Percentiles rank a stretch among this genome's conserved stretches.
These are phyloP conservation scores for Cyclostephanos tholiformis DNA, from an alignment of 108 stramenopile species.

Conservation along the genomic window DNA sequence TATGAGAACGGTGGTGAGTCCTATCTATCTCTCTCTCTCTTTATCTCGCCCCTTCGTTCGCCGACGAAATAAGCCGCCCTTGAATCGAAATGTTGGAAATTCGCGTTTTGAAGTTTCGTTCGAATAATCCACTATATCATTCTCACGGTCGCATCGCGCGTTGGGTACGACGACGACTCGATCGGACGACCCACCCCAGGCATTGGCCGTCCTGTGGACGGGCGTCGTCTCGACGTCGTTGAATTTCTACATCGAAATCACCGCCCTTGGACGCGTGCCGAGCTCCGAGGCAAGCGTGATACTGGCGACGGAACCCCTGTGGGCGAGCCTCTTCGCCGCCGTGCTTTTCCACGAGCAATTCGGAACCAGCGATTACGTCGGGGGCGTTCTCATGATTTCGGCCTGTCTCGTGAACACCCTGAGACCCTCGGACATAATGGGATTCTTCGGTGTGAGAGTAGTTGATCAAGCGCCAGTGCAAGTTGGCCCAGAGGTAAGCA, in stretches of 20 bases:
- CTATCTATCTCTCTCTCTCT: too few relatives aligned
- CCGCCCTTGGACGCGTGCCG: slow-evolving; percentile 40
- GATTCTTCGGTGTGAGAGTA: slow-evolving; percentile 20
- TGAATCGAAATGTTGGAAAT: too few relatives aligned
- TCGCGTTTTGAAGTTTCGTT: too few relatives aligned
- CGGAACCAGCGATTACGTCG: slow-evolving; percentile 39
- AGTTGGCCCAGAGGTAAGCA: slow-evolving; percentile 55
- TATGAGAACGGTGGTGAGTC: slow-evolving; percentile 31
- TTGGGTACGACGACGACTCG: neutral
- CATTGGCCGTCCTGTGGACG: slow-evolving; percentile 47
- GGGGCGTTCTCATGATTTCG: slow-evolving; percentile 48
- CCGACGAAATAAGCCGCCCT: too few relatives aligned
- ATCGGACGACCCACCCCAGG: neutral
- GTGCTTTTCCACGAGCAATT: slow-evolving; percentile 40
- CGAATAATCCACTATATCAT: too few relatives aligned
- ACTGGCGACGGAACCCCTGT: slow-evolving; percentile 57
- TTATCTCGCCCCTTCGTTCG: too few relatives aligned
- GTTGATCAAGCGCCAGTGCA: slow-evolving; percentile 55
- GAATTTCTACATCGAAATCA: slow-evolving; percentile 50
- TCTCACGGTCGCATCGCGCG: too few relatives aligned
- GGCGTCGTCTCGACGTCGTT: slow-evolving; percentile 47
- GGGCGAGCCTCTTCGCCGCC: slow-evolving; percentile 50
- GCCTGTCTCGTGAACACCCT: slow-evolving; percentile 50
- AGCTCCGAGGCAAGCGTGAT: slow-evolving; percentile 51
- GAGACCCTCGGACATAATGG: slow-evolving; percentile 23